These are phyloP conservation scores for Cronartium quercuum DNA, from an alignment of 1,284 basidiomycete genomes.

Conservation along the genomic window DNA sequence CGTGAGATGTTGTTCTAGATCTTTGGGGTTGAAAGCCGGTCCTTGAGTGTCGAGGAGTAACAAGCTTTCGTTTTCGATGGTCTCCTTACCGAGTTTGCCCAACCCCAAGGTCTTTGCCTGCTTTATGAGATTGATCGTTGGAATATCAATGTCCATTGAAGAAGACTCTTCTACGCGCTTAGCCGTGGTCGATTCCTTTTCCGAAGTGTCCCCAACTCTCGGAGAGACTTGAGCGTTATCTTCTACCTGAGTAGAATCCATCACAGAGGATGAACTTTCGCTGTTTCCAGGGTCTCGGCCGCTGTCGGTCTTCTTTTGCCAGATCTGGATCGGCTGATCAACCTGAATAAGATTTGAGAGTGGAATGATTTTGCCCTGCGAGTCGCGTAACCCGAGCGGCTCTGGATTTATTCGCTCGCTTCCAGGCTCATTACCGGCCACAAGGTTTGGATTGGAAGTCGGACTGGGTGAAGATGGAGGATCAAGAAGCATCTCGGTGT, in stretches of 20 bases:
- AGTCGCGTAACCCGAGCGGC: constrained; percentile 19
- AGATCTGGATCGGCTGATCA: neutral
- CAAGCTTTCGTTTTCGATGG: neutral
- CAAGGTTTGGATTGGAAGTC: too few species aligned
- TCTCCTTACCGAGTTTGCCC: neutral
- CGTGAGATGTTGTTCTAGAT: neutral
- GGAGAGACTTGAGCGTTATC: neutral
- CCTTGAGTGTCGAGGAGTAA: neutral
- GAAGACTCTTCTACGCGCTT: neutral
- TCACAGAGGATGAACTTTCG: neutral
- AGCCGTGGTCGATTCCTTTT: too few species aligned
- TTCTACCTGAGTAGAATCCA: neutral
- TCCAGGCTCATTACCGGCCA: neutral
- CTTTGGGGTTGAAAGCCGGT: neutral
- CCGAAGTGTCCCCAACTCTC: too few species aligned
- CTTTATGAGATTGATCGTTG: neutral
- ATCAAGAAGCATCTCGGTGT: constrained; percentile 15
- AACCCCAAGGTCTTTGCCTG: neutral
- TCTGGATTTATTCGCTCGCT: neutral
- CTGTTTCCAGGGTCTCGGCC: neutral
- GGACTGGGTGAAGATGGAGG: neutral
- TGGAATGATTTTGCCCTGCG: constrained; percentile 1
- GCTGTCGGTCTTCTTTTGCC: constrained; percentile 8
- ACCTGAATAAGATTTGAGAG: neutral
- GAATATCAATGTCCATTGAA: neutral